Conservation (phyloP, 139 green algal species). For the Yamagishiella unicocca region DNA sequence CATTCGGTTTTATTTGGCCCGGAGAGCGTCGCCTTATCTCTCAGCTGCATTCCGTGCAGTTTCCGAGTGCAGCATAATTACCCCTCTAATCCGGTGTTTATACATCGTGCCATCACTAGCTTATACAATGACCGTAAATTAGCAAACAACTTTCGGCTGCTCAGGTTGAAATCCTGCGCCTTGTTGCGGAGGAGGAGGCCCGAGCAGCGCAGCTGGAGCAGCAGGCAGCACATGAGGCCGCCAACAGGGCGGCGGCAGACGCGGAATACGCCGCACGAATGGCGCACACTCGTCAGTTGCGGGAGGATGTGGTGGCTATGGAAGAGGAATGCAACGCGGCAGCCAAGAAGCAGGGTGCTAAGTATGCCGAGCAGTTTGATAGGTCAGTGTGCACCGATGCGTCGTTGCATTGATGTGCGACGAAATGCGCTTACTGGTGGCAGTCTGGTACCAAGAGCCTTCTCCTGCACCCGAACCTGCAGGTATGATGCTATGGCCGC, state of each 20-base stretch:
- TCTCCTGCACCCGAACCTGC: not conserved
- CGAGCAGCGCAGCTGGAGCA: slow-evolving; percentile 24
- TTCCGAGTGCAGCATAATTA: too few relatives aligned
- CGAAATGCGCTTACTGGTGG: not conserved
- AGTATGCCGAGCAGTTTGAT: slow-evolving; percentile 26
- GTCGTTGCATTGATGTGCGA: not conserved
- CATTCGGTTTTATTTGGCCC: too few relatives aligned
- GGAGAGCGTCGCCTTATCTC: too few relatives aligned
- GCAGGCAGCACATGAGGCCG: not conserved
- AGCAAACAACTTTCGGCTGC: too few relatives aligned
- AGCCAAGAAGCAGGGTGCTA: slow-evolving; percentile 18
- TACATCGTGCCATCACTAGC: too few relatives aligned
- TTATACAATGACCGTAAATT: too few relatives aligned
- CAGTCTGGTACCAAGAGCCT: not conserved
- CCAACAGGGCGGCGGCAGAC: not conserved
- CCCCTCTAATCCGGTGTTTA: too few relatives aligned
- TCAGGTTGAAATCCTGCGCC: not conserved
- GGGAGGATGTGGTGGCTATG: not conserved
- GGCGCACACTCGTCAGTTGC: not conserved
- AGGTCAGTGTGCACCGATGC: not conserved
- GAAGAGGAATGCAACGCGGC: slow-evolving; percentile 36
- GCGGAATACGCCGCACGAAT: not conserved
- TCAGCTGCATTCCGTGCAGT: too few relatives aligned
- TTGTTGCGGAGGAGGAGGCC: slow-evolving; percentile 20
- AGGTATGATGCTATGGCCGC: not conserved